These are phyloP conservation scores for Fusarium coicis DNA, from an alignment of 2,329 filamentous ascomycete species.

Conservation along the genomic window DNA sequence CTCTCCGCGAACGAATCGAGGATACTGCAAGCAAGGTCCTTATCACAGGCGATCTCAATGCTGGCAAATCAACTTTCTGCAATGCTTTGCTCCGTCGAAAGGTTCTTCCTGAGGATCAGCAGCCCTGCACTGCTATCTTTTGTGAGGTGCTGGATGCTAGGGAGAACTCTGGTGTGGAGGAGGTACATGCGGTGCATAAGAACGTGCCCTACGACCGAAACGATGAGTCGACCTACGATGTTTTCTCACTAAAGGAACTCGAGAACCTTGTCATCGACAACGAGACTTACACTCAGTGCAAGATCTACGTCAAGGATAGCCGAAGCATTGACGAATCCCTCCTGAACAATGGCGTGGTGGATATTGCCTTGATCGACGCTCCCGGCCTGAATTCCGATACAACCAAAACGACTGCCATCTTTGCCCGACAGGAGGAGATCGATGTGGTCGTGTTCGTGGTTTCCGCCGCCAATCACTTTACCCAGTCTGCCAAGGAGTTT, in stretches of 20 bases:
- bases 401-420: slow-evolving; percentile 95
- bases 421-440: slow-evolving; percentile 97
- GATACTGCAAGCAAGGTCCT: slow-evolving; percentile 97
- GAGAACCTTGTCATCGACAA: slow-evolving; percentile 93
- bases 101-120: slow-evolving; percentile 94
- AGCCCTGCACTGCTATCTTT: slow-evolving; percentile 98
- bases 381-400: slow-evolving; percentile 96
- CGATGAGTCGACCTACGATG: slow-evolving; percentile 93
- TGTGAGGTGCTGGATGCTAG: slow-evolving; percentile 94
- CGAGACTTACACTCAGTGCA: slow-evolving; percentile 90
- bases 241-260: slow-evolving; percentile 79
- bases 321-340: slow-evolving; percentile 91
- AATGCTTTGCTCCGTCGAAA: slow-evolving; percentile 95
- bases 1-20: slow-evolving; percentile 91
- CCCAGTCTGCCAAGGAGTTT: slow-evolving; percentile 96
- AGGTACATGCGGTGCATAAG: slow-evolving; percentile 94
- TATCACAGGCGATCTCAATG: slow-evolving; percentile 94
- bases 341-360: slow-evolving; percentile 96
- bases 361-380: slow-evolving; percentile 97
- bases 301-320: slow-evolving; percentile 93
- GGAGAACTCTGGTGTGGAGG: slow-evolving; percentile 90
- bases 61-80: slow-evolving; percentile 98
- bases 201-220: slow-evolving; percentile 83
- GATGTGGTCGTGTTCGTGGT: slow-evolving; percentile 99
- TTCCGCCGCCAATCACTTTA: slow-evolving; percentile 97